Percentiles rank a stretch among this genome's conserved stretches.
Evolutionary conservation across 305 asterid genomes (phyloP).

Genomic region (Coffea humblotiana): DNA sequence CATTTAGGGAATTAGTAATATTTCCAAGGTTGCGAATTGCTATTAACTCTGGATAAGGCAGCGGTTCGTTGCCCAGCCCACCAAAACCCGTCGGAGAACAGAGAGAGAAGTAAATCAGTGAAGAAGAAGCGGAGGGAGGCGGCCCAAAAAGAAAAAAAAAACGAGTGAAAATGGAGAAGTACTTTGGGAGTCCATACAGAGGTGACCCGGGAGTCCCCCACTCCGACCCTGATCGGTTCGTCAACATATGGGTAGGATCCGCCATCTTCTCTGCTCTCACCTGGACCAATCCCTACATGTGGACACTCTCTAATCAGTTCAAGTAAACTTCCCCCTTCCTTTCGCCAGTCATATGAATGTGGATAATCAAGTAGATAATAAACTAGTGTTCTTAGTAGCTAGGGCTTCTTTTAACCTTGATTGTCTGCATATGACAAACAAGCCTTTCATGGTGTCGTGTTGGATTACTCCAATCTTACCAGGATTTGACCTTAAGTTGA

Average conservation of each 20-base stretch:
- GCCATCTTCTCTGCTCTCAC: slow-evolving; percentile 68
- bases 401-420: too few species aligned
- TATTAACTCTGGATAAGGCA: too few species aligned
- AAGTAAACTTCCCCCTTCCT: slow-evolving; percentile 29
- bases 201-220: slow-evolving; percentile 70
- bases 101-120: too few species aligned
- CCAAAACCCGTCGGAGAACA: background rate
- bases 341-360: too few species aligned
- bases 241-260: slow-evolving; percentile 76
- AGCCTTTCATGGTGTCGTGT: too few species aligned
- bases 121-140: background rate
- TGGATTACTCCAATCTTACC: background rate
- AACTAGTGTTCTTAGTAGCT: too few species aligned
- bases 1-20: too few species aligned
- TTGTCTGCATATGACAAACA: too few species aligned
- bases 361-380: too few species aligned
- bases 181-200: slow-evolving; percentile 84
- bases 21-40: too few species aligned
- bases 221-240: slow-evolving; percentile 43
- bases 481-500: background rate
- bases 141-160: background rate
- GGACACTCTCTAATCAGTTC: slow-evolving; percentile 72
- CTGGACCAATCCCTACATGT: slow-evolving; percentile 72
- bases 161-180: slow-evolving; percentile 53
- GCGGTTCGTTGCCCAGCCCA: background rate